Evolutionary conservation across 176 grass and related monocot species (phyloP), one percentile per base, ranked within the genome.

Genomic region (Stipa capillata): DNA sequence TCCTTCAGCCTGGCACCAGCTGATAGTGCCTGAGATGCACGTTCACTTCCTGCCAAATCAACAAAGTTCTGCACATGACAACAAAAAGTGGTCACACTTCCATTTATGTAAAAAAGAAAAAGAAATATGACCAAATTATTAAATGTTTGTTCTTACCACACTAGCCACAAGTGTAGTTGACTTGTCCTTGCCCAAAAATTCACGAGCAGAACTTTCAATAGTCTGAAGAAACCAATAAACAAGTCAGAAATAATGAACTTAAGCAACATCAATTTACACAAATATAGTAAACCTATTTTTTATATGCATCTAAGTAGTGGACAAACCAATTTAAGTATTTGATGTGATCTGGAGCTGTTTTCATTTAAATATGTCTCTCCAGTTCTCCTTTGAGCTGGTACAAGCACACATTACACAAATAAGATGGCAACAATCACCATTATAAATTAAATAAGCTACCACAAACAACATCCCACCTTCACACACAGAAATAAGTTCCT

Each of bases 271-370:
- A 63, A 66, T 82, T 66, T 44, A 72, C 35, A 74, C 7, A 45
- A 71, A 59, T 70, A 17, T 67, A 82, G 13, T 13, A 54, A 66
- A 13, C 36, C 57, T 64, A 41, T 37, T 77, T 27, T 65, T 76
- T 60, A 72, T 12, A 85, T 64, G 47, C 24, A 73, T 61, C 48
- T 53, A 67, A 74, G 43, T 29, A 87, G 73, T 85, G 49, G 21
- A 60, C 91, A 66, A 83, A 97, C 91, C 94, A 97, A 53, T 89
- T 87, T 91, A 76, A 93, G 91, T 76, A 97, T 91, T 73, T 97
- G 94, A 87, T 97, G 94, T 23, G 94, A 97, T 97, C 94, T 91
- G 64, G 94, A 97, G 85, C 94, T 97, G 68, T 86, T 89, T 89
- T 93, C 91, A 41, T 97, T 97, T 64, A 97, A 81, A 71, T 81